Conservation (phyloP, 2,329 filamentous ascomycete genomes). For the Microsporum canis region DNA sequence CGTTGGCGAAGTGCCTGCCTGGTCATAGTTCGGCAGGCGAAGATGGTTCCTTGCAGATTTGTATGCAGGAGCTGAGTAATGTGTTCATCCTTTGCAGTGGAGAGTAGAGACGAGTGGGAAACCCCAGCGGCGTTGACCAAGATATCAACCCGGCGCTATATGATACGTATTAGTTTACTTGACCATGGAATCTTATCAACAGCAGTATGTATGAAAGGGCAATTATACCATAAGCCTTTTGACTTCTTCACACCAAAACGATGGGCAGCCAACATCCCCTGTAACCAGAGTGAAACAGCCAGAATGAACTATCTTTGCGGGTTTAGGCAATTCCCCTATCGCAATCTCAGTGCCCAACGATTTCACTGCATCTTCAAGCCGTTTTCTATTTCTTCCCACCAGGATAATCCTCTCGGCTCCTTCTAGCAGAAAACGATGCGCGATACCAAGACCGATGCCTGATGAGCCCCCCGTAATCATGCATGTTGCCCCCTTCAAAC, state of each 20-base stretch:
- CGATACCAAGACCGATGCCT: slow-evolving; percentile 59
- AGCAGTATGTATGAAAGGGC: background rate
- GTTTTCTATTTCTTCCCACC: slow-evolving; percentile 45
- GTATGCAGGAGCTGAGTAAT: slow-evolving; percentile 52
- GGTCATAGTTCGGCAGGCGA: slow-evolving; percentile 30
- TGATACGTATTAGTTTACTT: background rate
- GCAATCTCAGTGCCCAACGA: slow-evolving; percentile 12
- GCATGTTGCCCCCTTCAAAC: slow-evolving; percentile 28
- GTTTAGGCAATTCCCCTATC: slow-evolving; percentile 6
- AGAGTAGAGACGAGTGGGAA: slow-evolving; percentile 53
- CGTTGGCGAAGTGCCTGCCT: slow-evolving; percentile 25
- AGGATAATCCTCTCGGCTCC: slow-evolving; percentile 50
- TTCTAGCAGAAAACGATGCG: slow-evolving; percentile 51
- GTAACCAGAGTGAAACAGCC: slow-evolving; percentile 18
- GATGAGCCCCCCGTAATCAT: slow-evolving; percentile 60
- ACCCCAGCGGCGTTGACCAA: slow-evolving; percentile 74
- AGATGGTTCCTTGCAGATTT: slow-evolving; percentile 49
- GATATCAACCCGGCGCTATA: slow-evolving; percentile 39
- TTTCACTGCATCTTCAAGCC: slow-evolving; percentile 33
- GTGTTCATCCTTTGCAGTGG: slow-evolving; percentile 40
- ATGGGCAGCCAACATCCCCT: slow-evolving; percentile 25
- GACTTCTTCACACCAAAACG: slow-evolving; percentile 24
- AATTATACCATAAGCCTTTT: slow-evolving; percentile 29
- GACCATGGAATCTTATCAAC: background rate
- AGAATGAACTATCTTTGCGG: slow-evolving; percentile 4